Conservation (phyloP, 306 rosid species). For the Fragaria vesca region DNA sequence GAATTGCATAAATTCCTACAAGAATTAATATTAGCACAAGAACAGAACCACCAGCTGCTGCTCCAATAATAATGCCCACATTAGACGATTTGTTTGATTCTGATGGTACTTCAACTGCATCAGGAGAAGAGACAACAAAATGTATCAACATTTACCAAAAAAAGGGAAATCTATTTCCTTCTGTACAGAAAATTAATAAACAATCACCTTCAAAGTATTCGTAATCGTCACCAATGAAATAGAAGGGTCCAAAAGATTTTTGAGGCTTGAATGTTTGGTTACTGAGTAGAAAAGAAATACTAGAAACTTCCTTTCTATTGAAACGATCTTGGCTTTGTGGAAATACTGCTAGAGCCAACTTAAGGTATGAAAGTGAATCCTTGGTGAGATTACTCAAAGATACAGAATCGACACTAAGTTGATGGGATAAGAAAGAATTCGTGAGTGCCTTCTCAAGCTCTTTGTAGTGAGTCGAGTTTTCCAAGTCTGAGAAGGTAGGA, state of each 20-base stretch:
- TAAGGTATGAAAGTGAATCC: constrained; percentile 34
- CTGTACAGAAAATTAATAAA: neutral
- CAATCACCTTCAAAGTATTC: constrained; percentile 9
- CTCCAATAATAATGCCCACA: constrained; percentile 55
- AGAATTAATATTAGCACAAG: constrained; percentile 45
- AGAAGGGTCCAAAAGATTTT: constrained; percentile 47
- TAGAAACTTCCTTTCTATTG: constrained; percentile 38
- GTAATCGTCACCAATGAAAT: constrained; percentile 2
- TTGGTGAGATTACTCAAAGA: constrained; percentile 32
- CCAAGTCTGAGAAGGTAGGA: constrained; percentile 51
- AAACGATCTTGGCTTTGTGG: constrained; percentile 44
- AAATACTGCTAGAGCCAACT: constrained; percentile 41
- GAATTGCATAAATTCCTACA: constrained; percentile 48
- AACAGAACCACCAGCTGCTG: constrained; percentile 53
- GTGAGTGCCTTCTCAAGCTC: constrained; percentile 31
- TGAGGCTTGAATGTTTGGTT: constrained; percentile 48
- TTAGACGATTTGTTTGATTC: constrained; percentile 20
- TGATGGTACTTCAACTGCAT: constrained; percentile 11
- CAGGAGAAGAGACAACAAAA: constrained; percentile 1
- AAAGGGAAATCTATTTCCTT: neutral
- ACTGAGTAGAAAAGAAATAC: constrained; percentile 47
- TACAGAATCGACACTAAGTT: constrained; percentile 49
- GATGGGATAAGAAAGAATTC: neutral
- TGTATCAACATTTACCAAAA: neutral
- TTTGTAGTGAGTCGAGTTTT: constrained; percentile 24